A percentile compares a stretch with the other conserved stretches of the same genome.
Conservation (phyloP, 768 basidiomycete species). For the Serendipita vermifera region DNA sequence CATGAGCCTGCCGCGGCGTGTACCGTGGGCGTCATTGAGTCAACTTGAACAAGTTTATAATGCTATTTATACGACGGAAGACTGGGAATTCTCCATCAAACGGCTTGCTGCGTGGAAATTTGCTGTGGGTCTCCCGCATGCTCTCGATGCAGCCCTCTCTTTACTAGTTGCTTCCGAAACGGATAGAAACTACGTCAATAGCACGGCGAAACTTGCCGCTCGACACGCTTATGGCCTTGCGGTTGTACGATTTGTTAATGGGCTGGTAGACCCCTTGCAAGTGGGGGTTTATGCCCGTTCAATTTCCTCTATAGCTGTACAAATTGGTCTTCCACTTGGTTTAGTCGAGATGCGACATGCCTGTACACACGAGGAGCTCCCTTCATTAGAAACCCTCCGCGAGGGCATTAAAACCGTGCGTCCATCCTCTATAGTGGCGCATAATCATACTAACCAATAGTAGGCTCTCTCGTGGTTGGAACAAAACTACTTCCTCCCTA, state of each 20-base stretch:
- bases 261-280: slow-evolving; percentile 89
- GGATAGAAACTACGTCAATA: slow-evolving; percentile 28
- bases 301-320: slow-evolving; percentile 75
- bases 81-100: slow-evolving; percentile 40
- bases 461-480: slow-evolving; percentile 78
- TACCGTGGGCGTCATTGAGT: slow-evolving; percentile 56
- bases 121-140: slow-evolving; percentile 64
- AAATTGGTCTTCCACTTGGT: slow-evolving; percentile 76
- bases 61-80: slow-evolving; percentile 60
- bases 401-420: slow-evolving; percentile 61
- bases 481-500: slow-evolving; percentile 73
- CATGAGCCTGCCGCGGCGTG: slow-evolving; percentile 67
- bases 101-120: slow-evolving; percentile 72
- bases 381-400: slow-evolving; percentile 64
- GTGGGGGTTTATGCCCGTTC: slow-evolving; percentile 79
- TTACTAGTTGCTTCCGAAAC: slow-evolving; percentile 47
- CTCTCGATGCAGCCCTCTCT: slow-evolving; percentile 58
- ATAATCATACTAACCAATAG: background rate
- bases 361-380: slow-evolving; percentile 91
- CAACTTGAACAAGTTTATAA: slow-evolving; percentile 67
- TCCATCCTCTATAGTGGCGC: slow-evolving; percentile 2
- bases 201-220: slow-evolving; percentile 30
- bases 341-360: slow-evolving; percentile 89
- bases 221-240: slow-evolving; percentile 72
- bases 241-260: slow-evolving; percentile 82